Evolutionary conservation across 768 basidiomycete species (phyloP).

Genomic region (Astraeus odoratus): DNA sequence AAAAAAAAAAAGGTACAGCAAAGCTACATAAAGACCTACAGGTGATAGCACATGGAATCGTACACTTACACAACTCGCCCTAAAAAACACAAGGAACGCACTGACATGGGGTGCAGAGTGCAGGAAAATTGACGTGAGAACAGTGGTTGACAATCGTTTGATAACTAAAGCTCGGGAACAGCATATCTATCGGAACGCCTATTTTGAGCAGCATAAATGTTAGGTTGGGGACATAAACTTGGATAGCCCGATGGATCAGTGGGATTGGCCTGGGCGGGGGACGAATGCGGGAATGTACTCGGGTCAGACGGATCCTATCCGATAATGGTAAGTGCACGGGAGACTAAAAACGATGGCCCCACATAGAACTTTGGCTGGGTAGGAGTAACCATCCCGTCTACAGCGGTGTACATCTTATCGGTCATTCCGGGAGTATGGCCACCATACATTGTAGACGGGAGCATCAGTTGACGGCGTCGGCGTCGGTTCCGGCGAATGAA

Average conservation of each 20-base stretch:
- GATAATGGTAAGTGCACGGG: too few species aligned
- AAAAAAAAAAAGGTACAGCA: too few species aligned
- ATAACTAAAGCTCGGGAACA: neutral
- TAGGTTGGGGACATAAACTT: neutral
- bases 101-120: too few species aligned
- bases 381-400: too few species aligned
- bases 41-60: too few species aligned
- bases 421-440: neutral
- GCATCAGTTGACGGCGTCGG: neutral
- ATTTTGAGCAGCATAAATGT: neutral
- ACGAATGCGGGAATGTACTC: neutral
- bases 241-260: too few species aligned
- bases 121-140: too few species aligned
- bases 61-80: too few species aligned
- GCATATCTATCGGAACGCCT: neutral
- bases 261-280: neutral
- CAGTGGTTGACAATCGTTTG: too few species aligned
- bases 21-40: too few species aligned
- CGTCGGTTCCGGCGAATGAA: conserved; percentile 1
- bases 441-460: neutral
- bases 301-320: neutral
- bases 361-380: neutral
- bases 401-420: neutral
- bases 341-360: too few species aligned
- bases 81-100: too few species aligned